Evolutionary conservation across 495 filamentous ascomycete genomes (phyloP).

Genomic region (Hypoxylon perforatum): DNA sequence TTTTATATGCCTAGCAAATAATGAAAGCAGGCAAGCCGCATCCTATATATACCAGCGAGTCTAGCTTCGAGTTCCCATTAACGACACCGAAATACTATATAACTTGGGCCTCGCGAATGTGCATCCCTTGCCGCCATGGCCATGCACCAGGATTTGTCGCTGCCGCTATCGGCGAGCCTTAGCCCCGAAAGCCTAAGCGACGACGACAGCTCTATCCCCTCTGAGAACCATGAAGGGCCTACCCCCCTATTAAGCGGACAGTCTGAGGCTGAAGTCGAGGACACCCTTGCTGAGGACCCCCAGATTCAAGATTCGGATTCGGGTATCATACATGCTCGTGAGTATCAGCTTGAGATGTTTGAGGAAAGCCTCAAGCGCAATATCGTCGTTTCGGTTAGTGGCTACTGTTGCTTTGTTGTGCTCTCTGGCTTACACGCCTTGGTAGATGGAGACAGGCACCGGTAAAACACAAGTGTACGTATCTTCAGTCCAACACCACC

Average conservation of each 20-base stretch:
- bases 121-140: background rate
- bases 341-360: conserved; percentile 93
- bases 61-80: background rate
- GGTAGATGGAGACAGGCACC: conserved; percentile 90
- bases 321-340: conserved; percentile 62
- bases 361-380: conserved; percentile 81
- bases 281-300: conserved; percentile 1
- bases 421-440: conserved; percentile 8
- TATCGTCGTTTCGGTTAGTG: conserved; percentile 82
- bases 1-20: conserved; percentile 5
- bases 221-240: conserved; percentile 7
- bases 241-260: background rate
- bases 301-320: conserved; percentile 25
- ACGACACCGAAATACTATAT: background rate
- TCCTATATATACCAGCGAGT: background rate
- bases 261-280: background rate
- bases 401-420: background rate
- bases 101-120: background rate
- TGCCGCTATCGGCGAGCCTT: background rate
- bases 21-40: background rate
- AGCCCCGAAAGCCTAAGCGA: conserved; percentile 12
- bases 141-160: background rate
- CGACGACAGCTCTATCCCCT: conserved; percentile 2
- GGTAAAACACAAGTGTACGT: conserved; percentile 92
- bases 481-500: background rate